Evolutionary conservation across 1,139 yeast species (phyloP), one percentile per base, ranked within the genome.

Genomic region (Kodamaea fungicola): DNA sequence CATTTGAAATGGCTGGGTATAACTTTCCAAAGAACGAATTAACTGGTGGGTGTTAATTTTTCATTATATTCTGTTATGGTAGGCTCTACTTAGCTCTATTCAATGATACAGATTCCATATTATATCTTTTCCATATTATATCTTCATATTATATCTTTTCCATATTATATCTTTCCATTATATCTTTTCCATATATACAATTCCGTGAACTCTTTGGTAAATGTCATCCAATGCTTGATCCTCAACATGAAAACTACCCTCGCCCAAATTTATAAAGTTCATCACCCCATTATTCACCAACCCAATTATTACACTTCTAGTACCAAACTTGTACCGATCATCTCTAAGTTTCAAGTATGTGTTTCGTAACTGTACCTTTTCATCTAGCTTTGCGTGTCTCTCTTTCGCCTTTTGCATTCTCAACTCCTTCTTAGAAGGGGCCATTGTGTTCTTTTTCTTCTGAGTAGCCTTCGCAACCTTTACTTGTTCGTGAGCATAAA

Each of bases 211-310:
- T 9, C 43, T 42, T 2, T 51, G 45, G 27, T 38, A 43, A 6
- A 56, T 35, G 2, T 33, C 42, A 28, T 50, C 48, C 39, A 57
- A 44, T 3, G 46, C 53, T 2, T 13, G 7, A 16, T 30, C 34
- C 7, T 62, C 59, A 21, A 67, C 54, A 1, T 71, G 69, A 52
- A 86, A 85, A 39, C 76, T 78, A 1, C 80, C 76, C 44, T 80
- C 84, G 1, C 78, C 61, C 3, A 86, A 53, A 30, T 71, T 74
- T 13, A 80, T 67, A 51, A 86, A 85, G 49, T 81, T 84, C 5
- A 86, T 72, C 4, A 84, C 67, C 0, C 96, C 95, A 45, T 78
- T 71, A 52, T 84, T 90, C 2, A 85, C 74, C 1, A 81, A 65
- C 0, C 95, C 95, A 13, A 86, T 43, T 1, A 83, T 59, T 3